These are phyloP conservation scores for Mycena amicta DNA, from an alignment of 768 basidiomycete species.

Conservation along the genomic window DNA sequence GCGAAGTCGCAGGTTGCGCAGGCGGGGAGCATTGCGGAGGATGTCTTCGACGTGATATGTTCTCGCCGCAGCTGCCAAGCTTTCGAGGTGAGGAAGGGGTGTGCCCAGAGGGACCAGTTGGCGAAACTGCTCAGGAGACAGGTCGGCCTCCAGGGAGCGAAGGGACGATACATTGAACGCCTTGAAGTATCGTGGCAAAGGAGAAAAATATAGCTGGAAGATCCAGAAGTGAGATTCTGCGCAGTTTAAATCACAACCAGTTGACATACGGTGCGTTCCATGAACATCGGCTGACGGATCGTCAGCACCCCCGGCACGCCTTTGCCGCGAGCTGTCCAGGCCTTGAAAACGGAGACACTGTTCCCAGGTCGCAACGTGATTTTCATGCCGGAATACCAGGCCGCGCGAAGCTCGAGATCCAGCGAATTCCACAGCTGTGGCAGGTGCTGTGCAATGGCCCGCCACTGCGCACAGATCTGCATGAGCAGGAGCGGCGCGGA, in stretches of 20 bases:
- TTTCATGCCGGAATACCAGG: not conserved
- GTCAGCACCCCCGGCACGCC: too few species aligned
- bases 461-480: not conserved
- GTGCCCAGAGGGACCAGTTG: not conserved
- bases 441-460: not conserved
- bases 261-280: too few species aligned
- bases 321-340: not conserved
- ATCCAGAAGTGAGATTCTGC: not conserved
- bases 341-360: not conserved
- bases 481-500: not conserved
- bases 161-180: not conserved
- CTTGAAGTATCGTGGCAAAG: not conserved
- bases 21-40: not conserved
- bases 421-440: not conserved
- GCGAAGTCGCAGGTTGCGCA: not conserved
- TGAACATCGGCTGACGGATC: too few species aligned
- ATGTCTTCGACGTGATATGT: not conserved
- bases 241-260: too few species aligned
- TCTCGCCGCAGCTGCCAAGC: not conserved
- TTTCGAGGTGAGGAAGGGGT: not conserved
- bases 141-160: not conserved
- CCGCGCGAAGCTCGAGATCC: not conserved
- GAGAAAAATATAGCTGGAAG: not conserved
- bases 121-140: not conserved
- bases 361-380: not conserved